Base-by-base conservation (phyloP, 2,329 filamentous ascomycete species). In the Fusarium nisikadoi region DNA sequence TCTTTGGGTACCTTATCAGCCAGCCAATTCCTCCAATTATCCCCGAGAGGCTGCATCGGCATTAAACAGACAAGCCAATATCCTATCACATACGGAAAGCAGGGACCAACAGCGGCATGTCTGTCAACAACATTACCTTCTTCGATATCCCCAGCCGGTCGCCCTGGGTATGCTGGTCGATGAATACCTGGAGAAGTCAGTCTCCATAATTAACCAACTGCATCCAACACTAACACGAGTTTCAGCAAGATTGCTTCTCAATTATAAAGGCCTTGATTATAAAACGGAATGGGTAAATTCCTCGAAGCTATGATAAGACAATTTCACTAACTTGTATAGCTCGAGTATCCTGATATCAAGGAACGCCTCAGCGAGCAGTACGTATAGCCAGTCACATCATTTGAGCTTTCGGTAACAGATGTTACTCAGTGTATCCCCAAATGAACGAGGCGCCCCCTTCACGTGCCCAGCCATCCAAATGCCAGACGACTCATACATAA, bases 401-500 rank as follows among this genome's bases (percentile, higher is more conserved):
- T 20, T 12, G 1, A 35, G 16, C 8, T 9, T 11, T 29, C 12
- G 47, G 11, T 69, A 17, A 62, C n/a, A 1, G 4, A 4, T 10
- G 3, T 19, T 12, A 16, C 17, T 27, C 23, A 73, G 68, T 50
- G 55, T 74, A 23, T 12, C 60, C 4, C 41, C 71, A 7, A 74
- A 69, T 25, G 46, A 50, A 38, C 9, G 10, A 10, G 61, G 2
- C 7, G 42, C 71, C 9, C 7, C 41, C 17, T 74, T 66, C 23
- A 73, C 71, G 3, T 52, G 85, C 58, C 91, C 91, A 0, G 81
- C 87, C 8, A 80, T 91, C 57, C 81, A 79, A 17, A 81, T 90
- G 47, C 83, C 86, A 1, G 85, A 89, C 52, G 88, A 87, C 19
- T 86, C 78, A 3, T 90, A 87, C 72, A 71, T 91, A 10, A 92